These are phyloP conservation scores for Ceratocystis smalleyi DNA, from an alignment of 2,329 filamentous ascomycete species.

Conservation along the genomic window DNA sequence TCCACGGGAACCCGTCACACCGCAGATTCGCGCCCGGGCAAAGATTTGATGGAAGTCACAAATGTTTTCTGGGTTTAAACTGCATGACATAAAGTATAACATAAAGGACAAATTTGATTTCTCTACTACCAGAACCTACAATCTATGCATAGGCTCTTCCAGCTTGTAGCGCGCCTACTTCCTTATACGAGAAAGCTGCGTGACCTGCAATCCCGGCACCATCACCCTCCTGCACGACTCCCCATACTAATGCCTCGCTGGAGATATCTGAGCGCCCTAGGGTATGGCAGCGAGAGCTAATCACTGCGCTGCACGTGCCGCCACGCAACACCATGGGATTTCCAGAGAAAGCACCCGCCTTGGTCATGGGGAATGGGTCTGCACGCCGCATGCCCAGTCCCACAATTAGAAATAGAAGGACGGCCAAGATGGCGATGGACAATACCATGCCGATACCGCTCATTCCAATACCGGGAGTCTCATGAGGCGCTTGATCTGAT, in stretches of 20 bases:
- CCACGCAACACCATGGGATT: slow-evolving; percentile 35
- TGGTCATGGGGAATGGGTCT: slow-evolving; percentile 24
- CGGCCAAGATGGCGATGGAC: slow-evolving; percentile 28
- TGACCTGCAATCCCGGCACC: slow-evolving; percentile 27
- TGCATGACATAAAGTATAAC: background rate
- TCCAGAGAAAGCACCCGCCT: slow-evolving; percentile 26
- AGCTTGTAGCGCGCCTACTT: slow-evolving; percentile 24
- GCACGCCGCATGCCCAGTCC: slow-evolving; percentile 29
- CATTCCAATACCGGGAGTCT: slow-evolving; percentile 27
- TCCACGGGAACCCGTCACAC: slow-evolving; percentile 33
- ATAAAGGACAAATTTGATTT: background rate
- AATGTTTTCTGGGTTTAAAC: background rate
- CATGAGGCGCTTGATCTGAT: slow-evolving; percentile 9
- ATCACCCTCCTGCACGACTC: slow-evolving; percentile 29
- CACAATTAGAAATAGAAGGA: slow-evolving; percentile 24
- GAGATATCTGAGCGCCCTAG: slow-evolving; percentile 23
- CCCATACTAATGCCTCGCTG: slow-evolving; percentile 28
- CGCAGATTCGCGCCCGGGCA: slow-evolving; percentile 25
- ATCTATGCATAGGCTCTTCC: slow-evolving; percentile 27
- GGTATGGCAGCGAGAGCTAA: slow-evolving; percentile 35
- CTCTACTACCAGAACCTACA: background rate
- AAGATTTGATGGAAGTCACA: slow-evolving; percentile 28
- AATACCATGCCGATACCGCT: slow-evolving; percentile 30
- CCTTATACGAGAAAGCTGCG: slow-evolving; percentile 30
- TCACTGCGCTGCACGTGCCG: slow-evolving; percentile 37